phyloP scores from a whole-genome alignment of 768 basidiomycete species.

The Leccinum arenicola region DNA sequence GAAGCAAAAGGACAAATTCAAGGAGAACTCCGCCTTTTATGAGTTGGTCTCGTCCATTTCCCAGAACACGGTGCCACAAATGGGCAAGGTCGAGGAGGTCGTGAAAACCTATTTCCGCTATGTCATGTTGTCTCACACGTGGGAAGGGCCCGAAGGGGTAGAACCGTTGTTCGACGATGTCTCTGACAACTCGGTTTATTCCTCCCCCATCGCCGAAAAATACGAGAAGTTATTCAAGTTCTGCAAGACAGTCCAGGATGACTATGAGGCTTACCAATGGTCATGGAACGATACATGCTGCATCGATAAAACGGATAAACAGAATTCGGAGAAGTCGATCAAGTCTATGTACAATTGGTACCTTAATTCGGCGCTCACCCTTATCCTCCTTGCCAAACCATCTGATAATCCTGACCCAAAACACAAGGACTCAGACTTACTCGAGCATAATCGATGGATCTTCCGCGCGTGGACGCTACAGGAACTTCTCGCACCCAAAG shows the following conservation, averaged over 20 bases:
- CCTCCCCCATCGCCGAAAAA: not conserved
- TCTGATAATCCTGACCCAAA: not conserved
- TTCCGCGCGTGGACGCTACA: constrained; percentile 15
- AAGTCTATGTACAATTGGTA: constrained; percentile 18
- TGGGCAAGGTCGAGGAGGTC: not conserved
- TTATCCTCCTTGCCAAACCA: constrained; percentile 10
- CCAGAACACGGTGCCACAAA: not conserved
- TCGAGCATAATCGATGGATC: constrained; percentile 16
- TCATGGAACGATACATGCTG: constrained; percentile 14
- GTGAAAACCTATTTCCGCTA: constrained; percentile 9
- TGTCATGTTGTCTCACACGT: constrained; percentile 20
- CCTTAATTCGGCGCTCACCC: constrained; percentile 7
- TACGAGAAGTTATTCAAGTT: constrained; percentile 12
- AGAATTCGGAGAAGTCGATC: constrained; percentile 5
- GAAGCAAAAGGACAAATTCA: constrained; percentile 4
- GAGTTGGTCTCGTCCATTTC: constrained; percentile 7
- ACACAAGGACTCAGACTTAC: not conserved
- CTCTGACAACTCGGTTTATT: not conserved
- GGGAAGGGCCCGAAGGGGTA: constrained; percentile 1
- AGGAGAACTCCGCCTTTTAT: not conserved
- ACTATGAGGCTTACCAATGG: constrained; percentile 5
- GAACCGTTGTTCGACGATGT: constrained; percentile 14
- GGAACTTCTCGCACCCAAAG: constrained; percentile 11
- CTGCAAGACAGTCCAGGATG: constrained; percentile 4
- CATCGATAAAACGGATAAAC: constrained; percentile 1